Evolutionary conservation across 176 grass and related monocot species (phyloP), one percentile per base, ranked within the genome.

Genomic region (barley (Hordeum vulgare)): DNA sequence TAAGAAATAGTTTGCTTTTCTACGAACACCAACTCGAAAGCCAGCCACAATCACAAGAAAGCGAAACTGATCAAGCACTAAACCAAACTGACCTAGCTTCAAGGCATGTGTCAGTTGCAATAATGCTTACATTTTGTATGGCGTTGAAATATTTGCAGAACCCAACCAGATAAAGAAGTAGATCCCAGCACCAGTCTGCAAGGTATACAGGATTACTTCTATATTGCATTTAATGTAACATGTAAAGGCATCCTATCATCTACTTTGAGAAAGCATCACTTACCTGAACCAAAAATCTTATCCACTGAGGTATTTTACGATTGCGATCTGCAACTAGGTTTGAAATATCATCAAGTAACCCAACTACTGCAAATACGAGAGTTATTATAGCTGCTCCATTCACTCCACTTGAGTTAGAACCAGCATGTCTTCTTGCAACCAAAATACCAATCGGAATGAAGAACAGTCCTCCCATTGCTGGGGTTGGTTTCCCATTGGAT

Each of bases 391-490:
- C 87, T 78, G 91, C 89, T 83, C 90, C 93, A 89, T 86, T 94
- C 57, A 93, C 54, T 69, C 54, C 84, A 83, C 60, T 87, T 42
- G 80, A 88, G 71, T 78, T 88, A 15, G 53, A 71, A 88, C 89
- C 91, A 85, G 74, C 82, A 13, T 91, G 78, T 44, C 76, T 80
- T 89, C 64, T 89, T 85, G 89, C 89, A 81, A 94, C 89, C 66
- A 85, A 75, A 85, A 98, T 90, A 75, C 91, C 96, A 84, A 98
- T 66, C 42, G 93, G 93, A 61, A 98, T 66, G 49, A 98, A 96
- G 73, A 95, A 98, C 45, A 98, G 51, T 44, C 96, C 96, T 85
- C 91, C 96, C 96, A 94, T 95, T 81, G 89, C 87, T 37, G 91
- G 96, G 58, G 86, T 91, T 80, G 85, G 83, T 49, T 87, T 95